Conservation (phyloP, 2,329 filamentous ascomycete species). For the Hypomyces perniciosus region DNA sequence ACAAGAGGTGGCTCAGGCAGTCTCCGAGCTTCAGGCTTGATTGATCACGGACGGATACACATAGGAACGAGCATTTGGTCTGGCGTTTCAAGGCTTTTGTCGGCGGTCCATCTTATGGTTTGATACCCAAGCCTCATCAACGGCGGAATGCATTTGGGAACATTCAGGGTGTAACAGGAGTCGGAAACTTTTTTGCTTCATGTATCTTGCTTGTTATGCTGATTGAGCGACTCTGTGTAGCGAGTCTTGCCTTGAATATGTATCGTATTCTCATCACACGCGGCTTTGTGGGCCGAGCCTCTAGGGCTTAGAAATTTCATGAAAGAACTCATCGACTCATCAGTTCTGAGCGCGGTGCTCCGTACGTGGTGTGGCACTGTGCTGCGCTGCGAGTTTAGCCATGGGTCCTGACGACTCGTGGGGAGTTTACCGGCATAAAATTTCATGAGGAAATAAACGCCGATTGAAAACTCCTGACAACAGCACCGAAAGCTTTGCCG, state of each 20-base stretch:
- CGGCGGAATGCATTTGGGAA: slow-evolving; percentile 11
- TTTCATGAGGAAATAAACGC: slow-evolving; percentile 10
- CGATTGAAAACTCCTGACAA: slow-evolving; percentile 3
- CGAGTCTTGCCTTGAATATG: slow-evolving; percentile 10
- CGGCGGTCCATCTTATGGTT: slow-evolving; percentile 14
- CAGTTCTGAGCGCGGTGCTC: background rate
- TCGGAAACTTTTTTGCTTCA: slow-evolving; percentile 11
- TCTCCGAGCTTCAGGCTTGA: slow-evolving; percentile 52
- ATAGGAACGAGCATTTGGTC: slow-evolving; percentile 12
- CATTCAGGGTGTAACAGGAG: slow-evolving; percentile 12
- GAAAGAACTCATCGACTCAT: background rate
- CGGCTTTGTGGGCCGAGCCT: slow-evolving; percentile 4
- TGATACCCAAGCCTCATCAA: slow-evolving; percentile 14
- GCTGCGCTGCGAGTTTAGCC: slow-evolving; percentile 14
- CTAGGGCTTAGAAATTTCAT: slow-evolving; percentile 12
- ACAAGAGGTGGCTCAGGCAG: slow-evolving; percentile 71
- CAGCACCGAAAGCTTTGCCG: background rate
- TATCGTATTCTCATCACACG: slow-evolving; percentile 8
- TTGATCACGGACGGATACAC: slow-evolving; percentile 26
- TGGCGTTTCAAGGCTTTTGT: slow-evolving; percentile 14
- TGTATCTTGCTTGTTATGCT: slow-evolving; percentile 7
- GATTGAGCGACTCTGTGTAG: slow-evolving; percentile 8
- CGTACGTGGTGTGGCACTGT: slow-evolving; percentile 4
- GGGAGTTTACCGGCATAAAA: slow-evolving; percentile 13
- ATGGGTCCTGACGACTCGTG: slow-evolving; percentile 8